These are phyloP conservation scores for Stygiomarasmius scandens DNA, from an alignment of 1,284 basidiomycete genomes.

Conservation along the genomic window DNA sequence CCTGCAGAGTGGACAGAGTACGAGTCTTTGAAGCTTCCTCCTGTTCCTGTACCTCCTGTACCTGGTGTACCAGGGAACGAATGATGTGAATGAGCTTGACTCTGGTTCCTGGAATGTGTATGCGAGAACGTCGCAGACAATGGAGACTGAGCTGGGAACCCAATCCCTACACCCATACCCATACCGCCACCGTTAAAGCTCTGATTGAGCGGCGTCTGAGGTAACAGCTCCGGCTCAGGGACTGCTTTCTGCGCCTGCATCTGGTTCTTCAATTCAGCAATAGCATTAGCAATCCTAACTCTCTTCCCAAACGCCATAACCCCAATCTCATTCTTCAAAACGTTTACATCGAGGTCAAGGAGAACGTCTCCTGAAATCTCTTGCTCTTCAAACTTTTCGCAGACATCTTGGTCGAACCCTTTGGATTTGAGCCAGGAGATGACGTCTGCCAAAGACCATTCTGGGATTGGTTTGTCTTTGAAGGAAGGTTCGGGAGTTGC, in stretches of 20 bases:
- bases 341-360: constrained; percentile 88
- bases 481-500: too few species aligned
- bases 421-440: constrained; percentile 86
- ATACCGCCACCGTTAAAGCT: too few species aligned
- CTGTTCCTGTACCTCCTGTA: not conserved
- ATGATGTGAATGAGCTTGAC: constrained; percentile 28
- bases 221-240: too few species aligned
- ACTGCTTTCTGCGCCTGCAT: too few species aligned
- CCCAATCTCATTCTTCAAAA: constrained; percentile 95
- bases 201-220: too few species aligned
- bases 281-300: constrained; percentile 92
- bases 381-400: constrained; percentile 91
- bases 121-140: constrained; percentile 32
- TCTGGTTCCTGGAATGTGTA: constrained; percentile 34
- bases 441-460: constrained; percentile 91
- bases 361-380: constrained; percentile 98
- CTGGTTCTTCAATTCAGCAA: constrained; percentile 85
- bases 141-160: constrained; percentile 38
- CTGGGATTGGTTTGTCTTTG: constrained; percentile 42
- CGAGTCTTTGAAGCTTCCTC: constrained; percentile 1
- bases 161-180: too few species aligned
- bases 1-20: constrained; percentile 18
- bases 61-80: constrained; percentile 17
- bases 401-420: constrained; percentile 84
- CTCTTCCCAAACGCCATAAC: constrained; percentile 95